These are phyloP conservation scores for Debaryomyces subglobosus DNA, from an alignment of 1,139 yeast genomes.

Conservation along the genomic window DNA sequence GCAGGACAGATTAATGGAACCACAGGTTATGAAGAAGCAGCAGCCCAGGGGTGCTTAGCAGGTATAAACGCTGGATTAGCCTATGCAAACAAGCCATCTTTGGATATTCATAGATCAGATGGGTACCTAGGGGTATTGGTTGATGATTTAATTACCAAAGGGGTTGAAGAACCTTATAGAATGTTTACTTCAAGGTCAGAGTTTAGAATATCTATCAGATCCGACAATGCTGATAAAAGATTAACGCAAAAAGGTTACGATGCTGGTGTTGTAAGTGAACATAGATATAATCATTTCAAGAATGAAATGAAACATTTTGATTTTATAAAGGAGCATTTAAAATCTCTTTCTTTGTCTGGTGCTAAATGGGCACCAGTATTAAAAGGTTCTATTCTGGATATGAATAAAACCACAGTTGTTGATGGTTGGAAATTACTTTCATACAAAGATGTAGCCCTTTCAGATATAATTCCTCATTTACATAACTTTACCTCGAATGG, in stretches of 20 bases:
- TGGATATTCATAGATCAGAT: conserved; percentile 71
- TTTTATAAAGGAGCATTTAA: conserved; percentile 48
- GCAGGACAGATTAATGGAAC: conserved; percentile 99
- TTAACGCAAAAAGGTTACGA: conserved; percentile 70
- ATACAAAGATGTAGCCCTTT: conserved; percentile 37
- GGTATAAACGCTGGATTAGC: conserved; percentile 89
- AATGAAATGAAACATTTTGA: conserved; percentile 52
- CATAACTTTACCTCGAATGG: conserved; percentile 21
- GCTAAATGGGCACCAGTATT: conserved; percentile 62
- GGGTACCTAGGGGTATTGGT: conserved; percentile 92
- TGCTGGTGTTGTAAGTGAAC: conserved; percentile 67
- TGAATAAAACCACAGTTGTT: conserved; percentile 32
- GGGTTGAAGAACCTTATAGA: conserved; percentile 95
- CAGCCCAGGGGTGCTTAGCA: conserved; percentile 93
- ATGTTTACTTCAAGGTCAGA: conserved; percentile 98
- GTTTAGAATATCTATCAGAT: conserved; percentile 82
- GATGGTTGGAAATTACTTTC: conserved; percentile 52
- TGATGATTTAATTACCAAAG: conserved; percentile 93
- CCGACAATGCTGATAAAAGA: conserved; percentile 92
- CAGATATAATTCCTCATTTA: conserved; percentile 37
- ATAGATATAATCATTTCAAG: conserved; percentile 55
- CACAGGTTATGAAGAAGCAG: conserved; percentile 98
- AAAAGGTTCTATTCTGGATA: conserved; percentile 51
- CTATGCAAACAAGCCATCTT: conserved; percentile 40
- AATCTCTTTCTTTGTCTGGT: conserved; percentile 51